Conservation (phyloP, 2,329 filamentous ascomycete species). For the Gliomastix tumulicola region DNA sequence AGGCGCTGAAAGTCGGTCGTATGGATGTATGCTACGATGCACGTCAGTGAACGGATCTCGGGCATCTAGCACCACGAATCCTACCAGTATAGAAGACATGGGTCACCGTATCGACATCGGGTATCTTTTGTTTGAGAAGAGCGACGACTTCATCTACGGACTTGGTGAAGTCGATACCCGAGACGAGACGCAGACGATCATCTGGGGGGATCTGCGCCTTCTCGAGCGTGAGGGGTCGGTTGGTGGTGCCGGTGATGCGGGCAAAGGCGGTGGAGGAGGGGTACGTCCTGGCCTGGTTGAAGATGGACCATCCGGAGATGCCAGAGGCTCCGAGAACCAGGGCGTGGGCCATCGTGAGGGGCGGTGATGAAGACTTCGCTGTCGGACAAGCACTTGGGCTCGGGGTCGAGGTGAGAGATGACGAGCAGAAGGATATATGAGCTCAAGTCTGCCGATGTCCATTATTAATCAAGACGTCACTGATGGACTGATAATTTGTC, state of each 20-base stretch:
- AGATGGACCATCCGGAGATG: conserved; percentile 11
- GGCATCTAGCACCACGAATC: neutral
- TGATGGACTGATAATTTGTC: too few species aligned
- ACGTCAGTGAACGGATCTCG: neutral
- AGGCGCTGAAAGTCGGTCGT: neutral
- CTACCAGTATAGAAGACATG: conserved; percentile 10
- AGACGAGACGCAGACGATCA: conserved; percentile 5
- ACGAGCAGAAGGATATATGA: too few species aligned
- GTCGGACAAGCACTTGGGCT: neutral
- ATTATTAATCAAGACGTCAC: too few species aligned
- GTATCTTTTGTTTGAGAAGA: conserved; percentile 4
- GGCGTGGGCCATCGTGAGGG: conserved; percentile 7
- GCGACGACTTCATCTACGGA: conserved; percentile 3
- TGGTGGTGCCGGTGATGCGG: conserved; percentile 10
- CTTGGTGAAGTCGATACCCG: conserved; percentile 7
- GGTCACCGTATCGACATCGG: conserved; percentile 6
- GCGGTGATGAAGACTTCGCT: neutral
- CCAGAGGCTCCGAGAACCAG: conserved; percentile 10
- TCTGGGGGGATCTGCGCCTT: conserved; percentile 4
- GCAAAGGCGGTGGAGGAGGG: conserved; percentile 6
- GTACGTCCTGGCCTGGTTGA: conserved; percentile 8
- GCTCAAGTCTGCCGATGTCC: too few species aligned
- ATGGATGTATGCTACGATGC: conserved; percentile 6
- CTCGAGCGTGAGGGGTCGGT: conserved; percentile 6
- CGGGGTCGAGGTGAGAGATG: neutral